Conservation (phyloP, 2,329 filamentous ascomycete genomes). For the Hymenoscyphus albidus region DNA sequence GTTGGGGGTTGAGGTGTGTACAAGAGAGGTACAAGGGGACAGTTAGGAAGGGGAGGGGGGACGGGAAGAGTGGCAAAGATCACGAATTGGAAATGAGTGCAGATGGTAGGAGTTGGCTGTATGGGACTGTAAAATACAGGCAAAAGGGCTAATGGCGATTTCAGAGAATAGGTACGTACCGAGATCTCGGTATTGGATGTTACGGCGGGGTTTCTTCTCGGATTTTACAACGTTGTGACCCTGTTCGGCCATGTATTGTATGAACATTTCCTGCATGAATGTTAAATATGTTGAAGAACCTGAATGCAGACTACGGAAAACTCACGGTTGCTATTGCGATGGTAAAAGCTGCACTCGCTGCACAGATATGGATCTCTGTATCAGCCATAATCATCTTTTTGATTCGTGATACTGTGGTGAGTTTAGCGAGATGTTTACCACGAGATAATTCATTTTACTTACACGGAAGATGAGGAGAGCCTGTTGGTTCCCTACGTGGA, state of each 20-base stretch:
- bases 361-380: slow-evolving; percentile 79
- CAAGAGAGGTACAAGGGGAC: too few relatives aligned
- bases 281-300: slow-evolving; percentile 12
- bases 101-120: too few relatives aligned
- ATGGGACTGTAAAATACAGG: too few relatives aligned
- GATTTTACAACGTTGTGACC: slow-evolving; percentile 84
- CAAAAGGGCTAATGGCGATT: too few relatives aligned
- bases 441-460: slow-evolving; percentile 38
- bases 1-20: neutral
- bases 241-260: slow-evolving; percentile 84
- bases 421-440: neutral
- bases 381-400: slow-evolving; percentile 94
- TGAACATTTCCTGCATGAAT: slow-evolving; percentile 74
- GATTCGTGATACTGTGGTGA: slow-evolving; percentile 72
- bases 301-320: slow-evolving; percentile 8
- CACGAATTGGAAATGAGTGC: too few relatives aligned
- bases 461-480: slow-evolving; percentile 82
- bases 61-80: too few relatives aligned
- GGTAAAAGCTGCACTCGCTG: slow-evolving; percentile 89
- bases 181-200: slow-evolving; percentile 94
- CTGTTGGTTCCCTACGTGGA: slow-evolving; percentile 76
- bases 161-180: slow-evolving; percentile 46
- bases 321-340: slow-evolving; percentile 83
- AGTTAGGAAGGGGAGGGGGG: too few relatives aligned
- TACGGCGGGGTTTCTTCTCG: slow-evolving; percentile 86